These are phyloP conservation scores for Piedraia hortae DNA, from an alignment of 2,329 filamentous ascomycete species.

Conservation along the genomic window DNA sequence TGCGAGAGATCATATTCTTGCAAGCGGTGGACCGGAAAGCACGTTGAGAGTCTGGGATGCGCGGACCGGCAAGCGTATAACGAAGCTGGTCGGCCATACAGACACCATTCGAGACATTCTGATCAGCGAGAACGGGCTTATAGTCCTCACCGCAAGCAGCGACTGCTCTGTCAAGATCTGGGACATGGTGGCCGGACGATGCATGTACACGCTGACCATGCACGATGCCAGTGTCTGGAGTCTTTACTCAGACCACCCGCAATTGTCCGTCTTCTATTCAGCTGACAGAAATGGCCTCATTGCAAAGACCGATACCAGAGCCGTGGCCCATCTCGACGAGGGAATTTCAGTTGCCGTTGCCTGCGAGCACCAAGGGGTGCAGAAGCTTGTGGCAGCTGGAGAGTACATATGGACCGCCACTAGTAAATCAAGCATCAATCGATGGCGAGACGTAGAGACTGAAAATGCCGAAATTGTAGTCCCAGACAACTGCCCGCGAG, in stretches of 20 bases:
- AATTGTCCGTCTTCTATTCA: conserved; percentile 77
- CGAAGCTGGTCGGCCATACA: conserved; percentile 88
- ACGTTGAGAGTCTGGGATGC: conserved; percentile 83
- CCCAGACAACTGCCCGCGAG: conserved; percentile 16
- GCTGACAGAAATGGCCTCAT: conserved; percentile 75
- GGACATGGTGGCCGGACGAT: conserved; percentile 82
- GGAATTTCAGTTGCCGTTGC: conserved; percentile 73
- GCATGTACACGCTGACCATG: conserved; percentile 97
- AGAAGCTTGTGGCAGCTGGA: conserved; percentile 32
- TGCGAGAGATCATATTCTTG: conserved; percentile 52
- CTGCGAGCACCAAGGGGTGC: conserved; percentile 68
- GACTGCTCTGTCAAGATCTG: conserved; percentile 96
- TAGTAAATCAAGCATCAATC: conserved; percentile 69
- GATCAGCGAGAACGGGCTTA: conserved; percentile 68
- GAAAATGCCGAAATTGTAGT: conserved; percentile 36
- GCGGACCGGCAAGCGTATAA: conserved; percentile 64
- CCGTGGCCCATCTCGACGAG: conserved; percentile 51
- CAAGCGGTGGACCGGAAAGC: conserved; percentile 81
- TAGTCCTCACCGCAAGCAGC: conserved; percentile 76
- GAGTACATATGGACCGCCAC: conserved; percentile 78
- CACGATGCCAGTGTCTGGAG: conserved; percentile 97
- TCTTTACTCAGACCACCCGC: conserved; percentile 64
- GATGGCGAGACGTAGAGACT: conserved; percentile 71
- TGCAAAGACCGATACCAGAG: conserved; percentile 82
- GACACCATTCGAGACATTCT: conserved; percentile 82